These are phyloP conservation scores for Hamamelis virginiana DNA, from an alignment of 164 flowering plant species.

Conservation along the genomic window DNA sequence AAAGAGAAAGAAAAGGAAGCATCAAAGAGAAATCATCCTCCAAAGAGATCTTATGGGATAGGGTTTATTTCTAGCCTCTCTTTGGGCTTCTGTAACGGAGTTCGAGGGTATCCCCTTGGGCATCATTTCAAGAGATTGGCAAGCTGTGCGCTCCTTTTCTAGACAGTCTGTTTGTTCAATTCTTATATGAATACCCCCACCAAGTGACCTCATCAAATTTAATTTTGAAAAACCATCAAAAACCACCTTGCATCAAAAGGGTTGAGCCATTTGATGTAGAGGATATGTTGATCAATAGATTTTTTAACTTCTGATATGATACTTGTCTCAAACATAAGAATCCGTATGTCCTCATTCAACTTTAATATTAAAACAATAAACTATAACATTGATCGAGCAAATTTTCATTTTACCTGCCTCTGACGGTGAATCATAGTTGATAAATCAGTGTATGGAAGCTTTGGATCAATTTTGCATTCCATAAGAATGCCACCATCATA, in stretches of 20 bases:
- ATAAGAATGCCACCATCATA: conserved; percentile 98
- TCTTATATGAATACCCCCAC: no score
- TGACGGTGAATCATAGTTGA: conserved; percentile 92
- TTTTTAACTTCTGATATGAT: neutral
- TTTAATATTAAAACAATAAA: neutral
- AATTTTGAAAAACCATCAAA: no score
- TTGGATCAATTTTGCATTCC: conserved; percentile 97
- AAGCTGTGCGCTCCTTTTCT: no score
- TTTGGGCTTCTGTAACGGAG: no score
- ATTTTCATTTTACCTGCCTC: conserved; percentile 57
- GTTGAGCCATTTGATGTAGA: neutral
- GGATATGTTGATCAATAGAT: neutral
- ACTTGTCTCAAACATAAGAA: neutral
- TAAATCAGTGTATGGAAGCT: conserved; percentile 94
- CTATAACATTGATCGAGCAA: neutral
- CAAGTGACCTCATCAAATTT: no score
- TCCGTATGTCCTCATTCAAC: neutral
- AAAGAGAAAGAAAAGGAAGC: no score
- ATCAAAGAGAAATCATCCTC: no score
- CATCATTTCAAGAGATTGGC: no score
- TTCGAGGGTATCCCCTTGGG: no score
- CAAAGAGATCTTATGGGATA: no score
- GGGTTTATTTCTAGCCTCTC: no score
- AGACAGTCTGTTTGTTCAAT: no score
- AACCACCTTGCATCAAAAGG: neutral